Evolutionary conservation across 345 rosid species (phyloP).

Genomic region (Melaleuca quinquenervia): DNA sequence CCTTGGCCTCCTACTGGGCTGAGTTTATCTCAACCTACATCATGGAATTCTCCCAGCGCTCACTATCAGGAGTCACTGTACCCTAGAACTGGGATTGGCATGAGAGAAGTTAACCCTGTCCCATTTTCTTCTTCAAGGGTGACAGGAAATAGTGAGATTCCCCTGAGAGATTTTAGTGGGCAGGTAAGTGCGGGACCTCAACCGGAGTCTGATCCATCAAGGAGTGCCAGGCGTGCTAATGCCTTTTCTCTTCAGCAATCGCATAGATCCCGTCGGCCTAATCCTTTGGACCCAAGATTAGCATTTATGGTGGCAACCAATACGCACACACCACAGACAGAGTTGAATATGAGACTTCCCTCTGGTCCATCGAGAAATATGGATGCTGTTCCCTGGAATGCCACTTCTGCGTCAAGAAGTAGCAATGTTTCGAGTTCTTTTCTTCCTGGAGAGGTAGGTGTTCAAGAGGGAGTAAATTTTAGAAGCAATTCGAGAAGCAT

Average conservation of each 20-base stretch:
- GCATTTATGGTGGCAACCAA: slow-evolving; percentile 15
- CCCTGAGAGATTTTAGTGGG: slow-evolving; percentile 29
- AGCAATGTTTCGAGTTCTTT: slow-evolving; percentile 30
- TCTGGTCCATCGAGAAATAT: slow-evolving; percentile 40
- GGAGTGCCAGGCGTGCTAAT: slow-evolving; percentile 27
- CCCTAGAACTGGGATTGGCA: slow-evolving; percentile 37
- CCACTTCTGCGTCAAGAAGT: slow-evolving; percentile 36
- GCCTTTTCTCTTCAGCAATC: slow-evolving; percentile 26
- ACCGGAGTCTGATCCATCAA: slow-evolving; percentile 36
- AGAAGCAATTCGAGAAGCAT: slow-evolving; percentile 42
- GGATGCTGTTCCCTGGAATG: slow-evolving; percentile 42
- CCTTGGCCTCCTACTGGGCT: slow-evolving; percentile 46
- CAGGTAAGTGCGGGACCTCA: slow-evolving; percentile 37
- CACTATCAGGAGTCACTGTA: slow-evolving; percentile 29
- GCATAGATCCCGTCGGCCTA: slow-evolving; percentile 24
- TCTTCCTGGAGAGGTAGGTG: slow-evolving; percentile 30
- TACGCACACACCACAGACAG: slow-evolving; percentile 29
- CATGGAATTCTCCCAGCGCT: slow-evolving; percentile 24
- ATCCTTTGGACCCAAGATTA: slow-evolving; percentile 38
- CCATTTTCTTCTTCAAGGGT: slow-evolving; percentile 31
- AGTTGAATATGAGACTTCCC: slow-evolving; percentile 25
- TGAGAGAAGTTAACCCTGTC: slow-evolving; percentile 32
- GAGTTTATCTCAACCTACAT: slow-evolving; percentile 41
- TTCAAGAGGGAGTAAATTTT: slow-evolving; percentile 33
- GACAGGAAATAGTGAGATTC: slow-evolving; percentile 19